A percentile compares a stretch with the other conserved stretches of the same genome.
phyloP scores from a whole-genome alignment of 75 land plant genomes.

The Chamaecyparis obtusa region DNA sequence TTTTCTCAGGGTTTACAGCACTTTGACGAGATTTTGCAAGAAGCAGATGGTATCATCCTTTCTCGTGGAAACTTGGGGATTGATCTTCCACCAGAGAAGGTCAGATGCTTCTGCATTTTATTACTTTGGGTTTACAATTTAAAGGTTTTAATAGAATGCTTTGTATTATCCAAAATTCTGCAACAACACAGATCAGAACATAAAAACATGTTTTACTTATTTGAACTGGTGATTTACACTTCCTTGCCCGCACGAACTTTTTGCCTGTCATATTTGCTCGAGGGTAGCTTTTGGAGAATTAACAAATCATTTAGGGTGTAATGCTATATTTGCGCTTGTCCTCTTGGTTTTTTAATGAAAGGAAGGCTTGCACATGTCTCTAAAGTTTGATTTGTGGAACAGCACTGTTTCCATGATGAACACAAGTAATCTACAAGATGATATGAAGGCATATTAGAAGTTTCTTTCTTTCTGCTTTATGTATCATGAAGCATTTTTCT shows the following conservation, averaged over 20 bases:
- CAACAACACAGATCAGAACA: neutral
- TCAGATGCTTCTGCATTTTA: constrained; percentile 11
- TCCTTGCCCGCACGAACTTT: neutral
- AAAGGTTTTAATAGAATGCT: neutral
- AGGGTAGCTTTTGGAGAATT: neutral
- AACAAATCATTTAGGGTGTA: neutral
- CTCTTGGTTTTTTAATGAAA: neutral
- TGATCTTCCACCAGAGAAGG: constrained; percentile 96
- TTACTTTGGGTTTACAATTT: neutral
- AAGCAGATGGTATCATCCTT: constrained; percentile 93
- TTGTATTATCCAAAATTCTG: neutral
- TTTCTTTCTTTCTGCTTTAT: neutral
- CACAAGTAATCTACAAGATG: neutral
- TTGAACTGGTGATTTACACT: neutral
- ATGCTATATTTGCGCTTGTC: neutral
- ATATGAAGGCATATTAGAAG: neutral
- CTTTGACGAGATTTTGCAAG: constrained; percentile 94
- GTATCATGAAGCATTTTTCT: neutral
- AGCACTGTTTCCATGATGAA: neutral
- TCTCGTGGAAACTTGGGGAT: constrained; percentile 96
- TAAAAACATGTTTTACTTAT: neutral
- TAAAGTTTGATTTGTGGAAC: neutral
- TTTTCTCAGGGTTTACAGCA: constrained; percentile 73
- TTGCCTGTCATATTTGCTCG: neutral
- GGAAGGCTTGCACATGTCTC: neutral